phyloP scores from a whole-genome alignment of 495 filamentous ascomycete species.

The Letharia columbiana region DNA sequence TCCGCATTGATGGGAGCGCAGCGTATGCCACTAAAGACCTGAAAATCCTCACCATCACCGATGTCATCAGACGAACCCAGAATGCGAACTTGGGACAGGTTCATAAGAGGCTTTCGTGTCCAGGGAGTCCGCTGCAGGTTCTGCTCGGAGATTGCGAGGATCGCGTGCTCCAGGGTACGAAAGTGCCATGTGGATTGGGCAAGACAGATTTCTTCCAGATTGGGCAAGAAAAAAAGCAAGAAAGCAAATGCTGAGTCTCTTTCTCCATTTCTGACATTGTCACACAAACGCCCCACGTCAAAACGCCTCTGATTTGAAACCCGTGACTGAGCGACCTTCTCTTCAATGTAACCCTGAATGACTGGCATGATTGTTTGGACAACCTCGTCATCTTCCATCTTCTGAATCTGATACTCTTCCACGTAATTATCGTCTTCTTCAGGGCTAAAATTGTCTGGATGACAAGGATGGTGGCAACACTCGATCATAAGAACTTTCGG shows the following conservation, averaged over 20 bases:
- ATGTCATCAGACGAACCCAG: background rate
- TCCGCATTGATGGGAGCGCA: background rate
- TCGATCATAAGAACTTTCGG: background rate
- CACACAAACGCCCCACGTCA: background rate
- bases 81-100: background rate
- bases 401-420: background rate
- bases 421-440: background rate
- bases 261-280: background rate
- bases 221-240: background rate
- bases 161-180: background rate
- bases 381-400: background rate
- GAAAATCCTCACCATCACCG: background rate
- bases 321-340: background rate
- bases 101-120: background rate
- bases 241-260: background rate
- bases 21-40: background rate
- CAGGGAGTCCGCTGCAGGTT: background rate
- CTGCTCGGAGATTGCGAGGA: background rate
- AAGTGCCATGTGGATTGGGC: background rate
- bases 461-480: background rate
- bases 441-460: too few relatives aligned
- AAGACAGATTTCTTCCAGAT: background rate
- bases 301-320: background rate
- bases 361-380: background rate
- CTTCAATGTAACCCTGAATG: background rate